These are phyloP conservation scores for Claviceps humidiphila DNA, from an alignment of 2,329 filamentous ascomycete species.

Conservation along the genomic window DNA sequence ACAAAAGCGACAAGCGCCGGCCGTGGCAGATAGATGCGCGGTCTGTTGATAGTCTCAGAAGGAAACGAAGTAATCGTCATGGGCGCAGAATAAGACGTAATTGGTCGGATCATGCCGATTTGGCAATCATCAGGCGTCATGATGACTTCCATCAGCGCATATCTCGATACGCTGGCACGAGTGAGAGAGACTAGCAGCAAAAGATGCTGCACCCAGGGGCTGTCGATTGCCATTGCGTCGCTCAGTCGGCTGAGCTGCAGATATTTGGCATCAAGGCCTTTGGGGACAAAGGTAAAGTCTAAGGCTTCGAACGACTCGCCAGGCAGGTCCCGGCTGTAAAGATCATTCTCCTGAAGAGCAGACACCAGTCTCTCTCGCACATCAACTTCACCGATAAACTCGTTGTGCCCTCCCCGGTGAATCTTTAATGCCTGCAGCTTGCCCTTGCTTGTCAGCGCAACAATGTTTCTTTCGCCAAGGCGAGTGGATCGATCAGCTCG, in stretches of 20 bases:
- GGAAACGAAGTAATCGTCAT: constrained; percentile 29
- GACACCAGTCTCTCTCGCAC: constrained; percentile 49
- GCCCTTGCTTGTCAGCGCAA: constrained; percentile 66
- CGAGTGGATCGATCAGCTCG: constrained; percentile 57
- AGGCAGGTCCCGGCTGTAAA: constrained; percentile 33
- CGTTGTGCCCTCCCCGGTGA: constrained; percentile 74
- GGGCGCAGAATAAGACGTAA: constrained; percentile 50
- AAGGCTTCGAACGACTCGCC: constrained; percentile 56
- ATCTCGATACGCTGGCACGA: constrained; percentile 41
- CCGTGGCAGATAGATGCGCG: constrained; percentile 63
- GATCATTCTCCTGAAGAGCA: constrained; percentile 44
- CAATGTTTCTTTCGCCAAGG: constrained; percentile 72
- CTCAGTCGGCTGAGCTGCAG: constrained; percentile 36
- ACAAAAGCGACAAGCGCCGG: constrained; percentile 72
- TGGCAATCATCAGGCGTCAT: constrained; percentile 39
- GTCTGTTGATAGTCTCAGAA: constrained; percentile 26
- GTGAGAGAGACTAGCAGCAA: constrained; percentile 48
- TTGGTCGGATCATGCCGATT: constrained; percentile 54
- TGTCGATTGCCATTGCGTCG: constrained; percentile 34
- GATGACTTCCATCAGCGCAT: constrained; percentile 61
- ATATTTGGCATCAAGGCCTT: constrained; percentile 36
- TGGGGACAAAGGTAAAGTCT: constrained; percentile 62
- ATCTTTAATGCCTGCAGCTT: constrained; percentile 77
- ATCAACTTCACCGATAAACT: constrained; percentile 59
- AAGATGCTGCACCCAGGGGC: constrained; percentile 42